phyloP scores from a whole-genome alignment of 2,329 filamentous ascomycete species.

The Diaporthe vexans region DNA sequence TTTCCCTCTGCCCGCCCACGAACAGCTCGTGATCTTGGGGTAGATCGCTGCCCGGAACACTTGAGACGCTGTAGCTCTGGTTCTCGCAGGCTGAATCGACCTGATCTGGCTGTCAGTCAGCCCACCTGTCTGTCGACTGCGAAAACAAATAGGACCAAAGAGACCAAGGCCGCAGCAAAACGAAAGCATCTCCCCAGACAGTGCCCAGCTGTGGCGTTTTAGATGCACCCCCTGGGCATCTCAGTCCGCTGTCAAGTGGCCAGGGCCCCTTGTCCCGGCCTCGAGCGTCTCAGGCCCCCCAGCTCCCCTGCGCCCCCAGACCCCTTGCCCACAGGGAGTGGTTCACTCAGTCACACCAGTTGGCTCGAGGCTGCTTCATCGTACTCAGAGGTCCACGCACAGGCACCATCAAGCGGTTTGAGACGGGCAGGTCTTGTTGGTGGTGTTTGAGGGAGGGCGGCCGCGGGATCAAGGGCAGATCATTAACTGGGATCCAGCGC shows the following conservation, averaged over 20 bases:
- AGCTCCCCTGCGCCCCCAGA: constrained; percentile 28
- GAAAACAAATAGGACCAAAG: constrained; percentile 1
- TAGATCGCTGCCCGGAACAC: not conserved
- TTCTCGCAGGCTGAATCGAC: not conserved
- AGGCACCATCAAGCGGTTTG: constrained; percentile 37
- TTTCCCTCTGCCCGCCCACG: not conserved
- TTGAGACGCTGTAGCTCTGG: constrained; percentile 10
- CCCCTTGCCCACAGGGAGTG: constrained; percentile 31
- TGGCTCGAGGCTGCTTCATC: constrained; percentile 29
- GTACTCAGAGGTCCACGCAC: constrained; percentile 28
- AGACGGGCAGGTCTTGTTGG: constrained; percentile 29
- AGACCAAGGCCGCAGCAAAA: not conserved
- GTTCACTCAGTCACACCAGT: constrained; percentile 33
- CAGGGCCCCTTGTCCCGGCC: constrained; percentile 23
- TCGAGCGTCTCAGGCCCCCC: constrained; percentile 33
- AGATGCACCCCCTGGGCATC: constrained; percentile 25
- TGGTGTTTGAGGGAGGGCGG: constrained; percentile 39
- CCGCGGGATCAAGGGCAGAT: constrained; percentile 35
- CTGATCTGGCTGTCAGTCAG: not conserved
- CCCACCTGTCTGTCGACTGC: constrained; percentile 20
- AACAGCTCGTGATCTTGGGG: not conserved
- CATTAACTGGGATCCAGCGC: constrained; percentile 24
- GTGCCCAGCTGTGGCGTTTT: constrained; percentile 30
- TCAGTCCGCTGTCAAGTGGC: constrained; percentile 9
- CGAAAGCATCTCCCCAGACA: constrained; percentile 14